A percentile compares a stretch with the other conserved stretches of the same genome.
phyloP scores from a whole-genome alignment of 371 early-diverging fungal species.

The Circinella umbellata region DNA sequence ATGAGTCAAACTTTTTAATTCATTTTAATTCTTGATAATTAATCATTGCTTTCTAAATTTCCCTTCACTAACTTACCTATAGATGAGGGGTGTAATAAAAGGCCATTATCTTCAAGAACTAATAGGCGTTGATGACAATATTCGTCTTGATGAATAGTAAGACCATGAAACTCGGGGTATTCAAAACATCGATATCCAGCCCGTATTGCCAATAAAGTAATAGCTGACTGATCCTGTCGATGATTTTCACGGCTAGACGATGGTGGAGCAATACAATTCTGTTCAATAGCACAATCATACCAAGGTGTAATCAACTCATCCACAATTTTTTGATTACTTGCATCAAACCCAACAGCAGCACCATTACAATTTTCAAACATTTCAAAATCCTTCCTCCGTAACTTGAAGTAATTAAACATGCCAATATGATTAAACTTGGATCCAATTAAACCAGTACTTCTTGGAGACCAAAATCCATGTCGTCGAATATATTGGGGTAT shows the following conservation, averaged over 20 bases:
- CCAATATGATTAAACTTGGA: slow-evolving; percentile 53
- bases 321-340: slow-evolving; percentile 33
- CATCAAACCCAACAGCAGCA: slow-evolving; percentile 53
- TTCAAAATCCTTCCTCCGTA: slow-evolving; percentile 36
- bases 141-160: slow-evolving; percentile 60
- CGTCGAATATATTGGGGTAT: slow-evolving; percentile 37
- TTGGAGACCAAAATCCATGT: slow-evolving; percentile 52
- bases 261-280: slow-evolving; percentile 55
- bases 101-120: slow-evolving; percentile 21
- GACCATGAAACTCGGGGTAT: slow-evolving; percentile 56
- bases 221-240: slow-evolving; percentile 59
- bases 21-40: background rate
- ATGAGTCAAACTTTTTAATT: background rate
- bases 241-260: slow-evolving; percentile 55
- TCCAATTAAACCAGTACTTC: slow-evolving; percentile 42
- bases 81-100: slow-evolving; percentile 33
- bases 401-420: slow-evolving; percentile 39
- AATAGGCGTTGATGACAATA: slow-evolving; percentile 42
- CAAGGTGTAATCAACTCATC: slow-evolving; percentile 48
- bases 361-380: slow-evolving; percentile 53
- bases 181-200: slow-evolving; percentile 38
- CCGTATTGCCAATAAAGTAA: slow-evolving; percentile 45
- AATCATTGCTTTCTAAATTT: too few relatives aligned
- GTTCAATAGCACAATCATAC: slow-evolving; percentile 41
- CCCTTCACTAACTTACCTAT: slow-evolving; percentile 20